These are phyloP conservation scores for Flagelloscypha sp. DNA, from an alignment of 768 basidiomycete genomes.

Conservation along the genomic window DNA sequence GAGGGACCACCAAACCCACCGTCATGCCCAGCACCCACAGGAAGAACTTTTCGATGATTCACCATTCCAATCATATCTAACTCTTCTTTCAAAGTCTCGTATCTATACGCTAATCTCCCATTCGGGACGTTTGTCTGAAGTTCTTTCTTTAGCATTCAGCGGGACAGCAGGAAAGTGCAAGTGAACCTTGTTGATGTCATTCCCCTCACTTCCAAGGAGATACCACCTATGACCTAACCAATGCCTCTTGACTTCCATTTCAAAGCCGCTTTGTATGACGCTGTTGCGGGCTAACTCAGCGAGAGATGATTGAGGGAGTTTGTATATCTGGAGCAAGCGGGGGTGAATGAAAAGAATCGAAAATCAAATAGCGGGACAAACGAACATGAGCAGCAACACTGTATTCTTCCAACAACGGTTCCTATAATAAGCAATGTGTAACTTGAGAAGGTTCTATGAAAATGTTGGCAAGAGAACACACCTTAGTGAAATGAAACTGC, in stretches of 20 bases:
- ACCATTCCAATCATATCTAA: constrained; percentile 53
- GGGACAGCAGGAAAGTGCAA: neutral
- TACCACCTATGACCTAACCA: constrained; percentile 95
- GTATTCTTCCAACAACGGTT: constrained; percentile 93
- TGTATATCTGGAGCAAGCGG: constrained; percentile 69
- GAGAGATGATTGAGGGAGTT: constrained; percentile 86
- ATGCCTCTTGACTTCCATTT: constrained; percentile 95
- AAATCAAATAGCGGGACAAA: neutral
- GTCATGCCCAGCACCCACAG: no score
- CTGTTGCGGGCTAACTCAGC: constrained; percentile 98
- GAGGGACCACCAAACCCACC: no score
- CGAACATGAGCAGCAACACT: constrained; percentile 90
- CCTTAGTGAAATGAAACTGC: constrained; percentile 99
- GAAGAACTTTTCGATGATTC: no score
- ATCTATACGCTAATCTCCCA: constrained; percentile 82
- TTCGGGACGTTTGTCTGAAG: constrained; percentile 93
- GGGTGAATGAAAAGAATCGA: constrained; percentile 1
- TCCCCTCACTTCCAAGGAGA: constrained; percentile 84
- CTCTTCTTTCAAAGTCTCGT: constrained; percentile 83
- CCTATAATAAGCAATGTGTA: constrained; percentile 34
- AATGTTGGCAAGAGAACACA: constrained; percentile 18
- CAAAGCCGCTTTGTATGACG: constrained; percentile 93
- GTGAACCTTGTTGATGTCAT: constrained; percentile 88
- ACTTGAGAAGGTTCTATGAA: neutral
- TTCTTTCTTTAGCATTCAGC: constrained; percentile 5